These are phyloP conservation scores for Monilinia vaccinii-corymbosi DNA, from an alignment of 2,329 filamentous ascomycete species.

Conservation along the genomic window DNA sequence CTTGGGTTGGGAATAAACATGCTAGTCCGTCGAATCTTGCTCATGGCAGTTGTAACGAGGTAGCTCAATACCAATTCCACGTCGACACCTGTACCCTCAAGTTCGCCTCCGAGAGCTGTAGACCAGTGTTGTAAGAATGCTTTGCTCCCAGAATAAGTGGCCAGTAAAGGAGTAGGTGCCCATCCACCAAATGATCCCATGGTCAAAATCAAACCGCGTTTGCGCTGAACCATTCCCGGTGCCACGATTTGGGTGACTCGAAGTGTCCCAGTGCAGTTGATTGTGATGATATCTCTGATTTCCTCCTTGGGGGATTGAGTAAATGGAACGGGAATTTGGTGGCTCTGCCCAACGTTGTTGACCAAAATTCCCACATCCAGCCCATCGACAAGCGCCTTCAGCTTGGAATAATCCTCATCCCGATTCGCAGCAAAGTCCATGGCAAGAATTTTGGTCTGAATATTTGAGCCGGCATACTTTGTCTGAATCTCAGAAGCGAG, in stretches of 20 bases:
- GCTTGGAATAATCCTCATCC: conserved; percentile 67
- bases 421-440: conserved; percentile 87
- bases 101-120: conserved; percentile 71
- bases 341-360: conserved; percentile 95
- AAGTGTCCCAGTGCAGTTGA: conserved; percentile 89
- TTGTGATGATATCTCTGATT: conserved; percentile 81
- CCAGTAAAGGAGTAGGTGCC: conserved; percentile 82
- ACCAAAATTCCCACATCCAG: conserved; percentile 81
- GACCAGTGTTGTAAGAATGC: conserved; percentile 98
- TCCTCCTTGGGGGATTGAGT: conserved; percentile 69
- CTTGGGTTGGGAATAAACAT: conserved; percentile 72
- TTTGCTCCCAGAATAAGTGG: conserved; percentile 96
- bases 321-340: conserved; percentile 88
- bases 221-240: conserved; percentile 75
- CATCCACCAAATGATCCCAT: conserved; percentile 97
- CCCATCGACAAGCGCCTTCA: conserved; percentile 58
- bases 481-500: conserved; percentile 67
- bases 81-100: conserved; percentile 70
- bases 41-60: conserved; percentile 93
- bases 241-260: conserved; percentile 79
- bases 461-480: conserved; percentile 50
- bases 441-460: conserved; percentile 68
- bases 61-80: conserved; percentile 91
- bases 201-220: conserved; percentile 81
- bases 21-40: conserved; percentile 78